These are phyloP conservation scores for Naganishia cerealis DNA, from an alignment of 1,284 basidiomycete genomes.

Conservation along the genomic window DNA sequence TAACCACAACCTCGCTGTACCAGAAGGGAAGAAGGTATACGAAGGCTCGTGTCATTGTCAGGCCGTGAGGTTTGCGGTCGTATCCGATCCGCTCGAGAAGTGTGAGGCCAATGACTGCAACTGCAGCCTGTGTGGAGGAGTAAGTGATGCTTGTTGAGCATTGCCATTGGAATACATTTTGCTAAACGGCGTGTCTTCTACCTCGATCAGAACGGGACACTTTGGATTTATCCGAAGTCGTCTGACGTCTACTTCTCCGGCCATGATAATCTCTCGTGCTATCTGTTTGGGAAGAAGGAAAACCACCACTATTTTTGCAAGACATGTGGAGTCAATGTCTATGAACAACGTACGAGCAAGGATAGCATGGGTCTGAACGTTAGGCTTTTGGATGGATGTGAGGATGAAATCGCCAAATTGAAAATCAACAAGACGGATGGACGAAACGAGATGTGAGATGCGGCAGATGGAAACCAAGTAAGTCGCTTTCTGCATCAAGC, in stretches of 20 bases:
- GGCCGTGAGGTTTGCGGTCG: slow-evolving; percentile 35
- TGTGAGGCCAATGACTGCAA: slow-evolving; percentile 33
- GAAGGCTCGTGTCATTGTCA: slow-evolving; percentile 38
- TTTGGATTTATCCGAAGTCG: slow-evolving; percentile 37
- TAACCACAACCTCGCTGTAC: slow-evolving; percentile 23
- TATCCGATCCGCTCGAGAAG: slow-evolving; percentile 30
- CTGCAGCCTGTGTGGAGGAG: slow-evolving; percentile 38
- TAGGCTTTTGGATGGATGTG: slow-evolving; percentile 30
- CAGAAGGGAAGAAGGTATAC: slow-evolving; percentile 34
- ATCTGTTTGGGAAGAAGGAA: slow-evolving; percentile 25
- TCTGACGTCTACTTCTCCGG: slow-evolving; percentile 27
- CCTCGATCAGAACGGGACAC: slow-evolving; percentile 34
- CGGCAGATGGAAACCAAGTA: too few relatives aligned
- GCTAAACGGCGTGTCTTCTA: neutral
- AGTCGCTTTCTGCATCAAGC: too few relatives aligned
- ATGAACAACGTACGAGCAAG: slow-evolving; percentile 31
- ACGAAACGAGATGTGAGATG: slow-evolving; percentile 6
- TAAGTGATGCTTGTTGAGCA: slow-evolving; percentile 20
- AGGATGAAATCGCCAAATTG: slow-evolving; percentile 27
- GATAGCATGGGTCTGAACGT: slow-evolving; percentile 33
- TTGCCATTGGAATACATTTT: neutral
- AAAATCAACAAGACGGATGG: slow-evolving; percentile 26
- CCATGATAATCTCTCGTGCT: slow-evolving; percentile 10
- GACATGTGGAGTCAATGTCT: slow-evolving; percentile 36
- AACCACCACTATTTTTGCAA: slow-evolving; percentile 36